These are phyloP conservation scores for Fraxinus paxiana DNA, from an alignment of 305 asterid genomes.

Conservation along the genomic window DNA sequence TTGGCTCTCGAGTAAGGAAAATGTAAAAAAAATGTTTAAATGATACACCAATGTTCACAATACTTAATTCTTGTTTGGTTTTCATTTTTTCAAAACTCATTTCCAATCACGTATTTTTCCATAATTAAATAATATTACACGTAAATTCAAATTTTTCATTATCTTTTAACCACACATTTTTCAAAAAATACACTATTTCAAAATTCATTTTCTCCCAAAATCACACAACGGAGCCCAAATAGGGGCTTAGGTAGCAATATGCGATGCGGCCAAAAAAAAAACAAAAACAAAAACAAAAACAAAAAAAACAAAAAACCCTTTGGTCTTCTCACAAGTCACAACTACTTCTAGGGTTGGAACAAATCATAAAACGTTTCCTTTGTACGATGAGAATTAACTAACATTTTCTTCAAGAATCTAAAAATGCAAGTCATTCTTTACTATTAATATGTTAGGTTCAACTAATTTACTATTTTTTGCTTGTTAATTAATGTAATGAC, in stretches of 20 bases:
- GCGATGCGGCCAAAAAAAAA: neutral
- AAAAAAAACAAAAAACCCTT: neutral
- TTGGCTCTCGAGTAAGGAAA: neutral
- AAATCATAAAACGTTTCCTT: neutral
- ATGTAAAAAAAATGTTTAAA: neutral
- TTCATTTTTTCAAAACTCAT: neutral
- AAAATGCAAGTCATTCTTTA: neutral
- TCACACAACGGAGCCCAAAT: too few species aligned
- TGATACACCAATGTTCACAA: neutral
- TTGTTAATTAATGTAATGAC: slow-evolving; percentile 5
- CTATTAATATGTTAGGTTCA: neutral
- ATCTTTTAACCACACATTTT: neutral
- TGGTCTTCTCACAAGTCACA: neutral
- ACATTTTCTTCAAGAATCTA: neutral
- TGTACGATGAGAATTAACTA: neutral
- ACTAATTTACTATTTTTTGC: slow-evolving; percentile 1
- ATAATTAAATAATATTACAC: neutral
- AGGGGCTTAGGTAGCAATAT: neutral
- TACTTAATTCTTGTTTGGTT: neutral
- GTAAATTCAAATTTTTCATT: neutral
- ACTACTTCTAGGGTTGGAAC: neutral
- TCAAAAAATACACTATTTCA: neutral
- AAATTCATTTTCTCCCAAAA: too few species aligned
- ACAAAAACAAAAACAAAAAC: too few species aligned
- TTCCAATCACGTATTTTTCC: too few species aligned